A percentile compares a stretch with the other conserved stretches of the same genome.
These are phyloP conservation scores for Trichoderma citrinoviride DNA, from an alignment of 2,329 filamentous ascomycete genomes.

Conservation along the genomic window DNA sequence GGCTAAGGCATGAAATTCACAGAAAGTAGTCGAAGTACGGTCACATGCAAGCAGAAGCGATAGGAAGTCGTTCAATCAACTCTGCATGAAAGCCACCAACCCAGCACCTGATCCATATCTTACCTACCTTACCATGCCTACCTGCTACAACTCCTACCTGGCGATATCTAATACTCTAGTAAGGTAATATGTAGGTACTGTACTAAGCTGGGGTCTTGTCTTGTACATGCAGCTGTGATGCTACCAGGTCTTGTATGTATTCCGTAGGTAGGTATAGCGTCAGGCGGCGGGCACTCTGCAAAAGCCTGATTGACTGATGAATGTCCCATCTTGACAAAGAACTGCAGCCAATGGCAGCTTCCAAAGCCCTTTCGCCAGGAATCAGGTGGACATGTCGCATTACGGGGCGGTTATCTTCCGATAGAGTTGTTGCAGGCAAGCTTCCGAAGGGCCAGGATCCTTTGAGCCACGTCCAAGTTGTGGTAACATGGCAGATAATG, in stretches of 20 bases:
- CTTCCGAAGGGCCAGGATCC: background rate
- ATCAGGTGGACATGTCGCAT: background rate
- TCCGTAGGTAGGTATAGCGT: background rate
- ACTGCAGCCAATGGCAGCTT: background rate
- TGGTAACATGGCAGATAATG: too few relatives aligned
- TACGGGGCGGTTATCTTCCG: conserved; percentile 2
- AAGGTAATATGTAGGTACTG: too few relatives aligned
- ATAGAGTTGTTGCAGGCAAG: conserved; percentile 10
- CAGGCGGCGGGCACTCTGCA: background rate
- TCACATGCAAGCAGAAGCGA: background rate
- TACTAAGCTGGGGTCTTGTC: too few relatives aligned
- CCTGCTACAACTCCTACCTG: too few relatives aligned
- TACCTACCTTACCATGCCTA: too few relatives aligned
- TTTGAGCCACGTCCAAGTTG: background rate
- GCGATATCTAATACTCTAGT: too few relatives aligned
- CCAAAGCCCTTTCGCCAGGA: background rate
- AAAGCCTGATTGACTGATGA: background rate
- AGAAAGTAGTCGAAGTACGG: background rate
- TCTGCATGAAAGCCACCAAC: background rate
- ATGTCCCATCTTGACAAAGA: background rate
- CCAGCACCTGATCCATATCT: background rate
- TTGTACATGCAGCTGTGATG: too few relatives aligned
- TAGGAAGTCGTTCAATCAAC: conserved; percentile 8
- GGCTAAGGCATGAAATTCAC: background rate
- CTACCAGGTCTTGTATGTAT: too few relatives aligned